Conservation (phyloP, 2,329 filamentous ascomycete genomes). For the Botrytis deweyae region DNA sequence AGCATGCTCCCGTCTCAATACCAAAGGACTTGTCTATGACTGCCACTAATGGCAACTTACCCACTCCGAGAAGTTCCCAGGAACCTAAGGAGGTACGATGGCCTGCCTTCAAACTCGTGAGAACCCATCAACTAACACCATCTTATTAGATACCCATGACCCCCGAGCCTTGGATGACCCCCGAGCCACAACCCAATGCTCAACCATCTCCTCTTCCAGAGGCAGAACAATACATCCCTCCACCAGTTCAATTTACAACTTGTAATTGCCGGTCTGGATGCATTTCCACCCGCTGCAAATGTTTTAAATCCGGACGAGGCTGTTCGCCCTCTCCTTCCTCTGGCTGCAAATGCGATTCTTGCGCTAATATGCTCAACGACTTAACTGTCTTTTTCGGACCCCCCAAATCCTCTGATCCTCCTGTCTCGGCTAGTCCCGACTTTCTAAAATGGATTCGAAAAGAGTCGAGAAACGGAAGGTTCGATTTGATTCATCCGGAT, state of each 20-base stretch:
- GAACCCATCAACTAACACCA: background rate
- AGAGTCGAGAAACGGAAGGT: slow-evolving; percentile 10
- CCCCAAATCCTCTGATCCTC: background rate
- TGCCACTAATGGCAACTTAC: background rate
- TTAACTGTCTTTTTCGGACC: slow-evolving; percentile 2
- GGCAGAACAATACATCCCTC: background rate
- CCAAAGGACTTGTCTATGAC: background rate
- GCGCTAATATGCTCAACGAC: slow-evolving; percentile 17
- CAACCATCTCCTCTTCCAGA: background rate
- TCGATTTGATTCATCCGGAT: background rate
- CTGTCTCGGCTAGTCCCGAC: background rate
- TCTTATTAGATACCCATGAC: background rate
- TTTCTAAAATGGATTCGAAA: slow-evolving; percentile 16
- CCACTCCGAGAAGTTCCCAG: background rate
- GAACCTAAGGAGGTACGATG: slow-evolving; percentile 1
- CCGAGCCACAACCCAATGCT: background rate
- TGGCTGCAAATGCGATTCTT: slow-evolving; percentile 10
- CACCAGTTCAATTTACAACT: background rate
- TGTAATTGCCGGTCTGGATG: slow-evolving; percentile 15
- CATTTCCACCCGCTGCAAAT: background rate
- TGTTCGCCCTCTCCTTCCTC: background rate
- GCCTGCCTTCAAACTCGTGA: no score
- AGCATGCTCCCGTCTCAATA: background rate
- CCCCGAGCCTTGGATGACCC: background rate
- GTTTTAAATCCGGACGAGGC: slow-evolving; percentile 8